Percentiles rank a stretch among this genome's conserved stretches.
These are phyloP conservation scores for Sinapis alba DNA, from an alignment of 441 rosid species.

Conservation along the genomic window DNA sequence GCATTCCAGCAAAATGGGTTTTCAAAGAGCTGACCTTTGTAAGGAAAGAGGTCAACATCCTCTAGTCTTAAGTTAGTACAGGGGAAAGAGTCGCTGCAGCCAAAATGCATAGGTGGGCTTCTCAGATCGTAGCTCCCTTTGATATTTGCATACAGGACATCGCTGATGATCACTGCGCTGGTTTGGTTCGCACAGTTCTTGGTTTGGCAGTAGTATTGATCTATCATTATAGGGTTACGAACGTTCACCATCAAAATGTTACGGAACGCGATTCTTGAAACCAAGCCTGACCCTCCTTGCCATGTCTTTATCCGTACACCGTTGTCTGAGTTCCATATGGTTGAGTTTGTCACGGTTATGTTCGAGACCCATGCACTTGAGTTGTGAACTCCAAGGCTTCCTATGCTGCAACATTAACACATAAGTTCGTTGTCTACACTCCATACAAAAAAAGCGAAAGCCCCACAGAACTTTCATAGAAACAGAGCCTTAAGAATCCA, in stretches of 20 bases:
- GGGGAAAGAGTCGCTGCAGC: slow-evolving; percentile 73
- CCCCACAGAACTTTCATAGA: neutral
- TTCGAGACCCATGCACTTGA: slow-evolving; percentile 76
- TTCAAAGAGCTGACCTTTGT: slow-evolving; percentile 42
- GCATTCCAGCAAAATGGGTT: slow-evolving; percentile 84
- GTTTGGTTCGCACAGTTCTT: slow-evolving; percentile 71
- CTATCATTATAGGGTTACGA: slow-evolving; percentile 73
- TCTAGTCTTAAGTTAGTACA: slow-evolving; percentile 70
- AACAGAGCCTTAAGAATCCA: slow-evolving; percentile 8
- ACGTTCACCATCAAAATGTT: slow-evolving; percentile 71
- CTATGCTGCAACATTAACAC: slow-evolving; percentile 60
- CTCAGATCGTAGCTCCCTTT: slow-evolving; percentile 67
- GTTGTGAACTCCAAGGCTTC: slow-evolving; percentile 76
- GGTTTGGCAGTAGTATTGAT: slow-evolving; percentile 71
- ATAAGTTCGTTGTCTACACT: neutral
- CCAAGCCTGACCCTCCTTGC: slow-evolving; percentile 83
- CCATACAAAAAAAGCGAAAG: neutral
- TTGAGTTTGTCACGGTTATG: slow-evolving; percentile 64
- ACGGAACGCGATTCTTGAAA: slow-evolving; percentile 56
- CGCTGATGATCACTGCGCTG: slow-evolving; percentile 59
- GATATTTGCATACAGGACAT: slow-evolving; percentile 56
- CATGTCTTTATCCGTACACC: slow-evolving; percentile 87
- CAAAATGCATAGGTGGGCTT: slow-evolving; percentile 72
- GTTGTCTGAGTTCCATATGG: slow-evolving; percentile 56
- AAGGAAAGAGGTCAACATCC: slow-evolving; percentile 63